Base-by-base conservation (phyloP, 2,329 filamentous ascomycete species). In the Sarocladiaceae sp. region DNA sequence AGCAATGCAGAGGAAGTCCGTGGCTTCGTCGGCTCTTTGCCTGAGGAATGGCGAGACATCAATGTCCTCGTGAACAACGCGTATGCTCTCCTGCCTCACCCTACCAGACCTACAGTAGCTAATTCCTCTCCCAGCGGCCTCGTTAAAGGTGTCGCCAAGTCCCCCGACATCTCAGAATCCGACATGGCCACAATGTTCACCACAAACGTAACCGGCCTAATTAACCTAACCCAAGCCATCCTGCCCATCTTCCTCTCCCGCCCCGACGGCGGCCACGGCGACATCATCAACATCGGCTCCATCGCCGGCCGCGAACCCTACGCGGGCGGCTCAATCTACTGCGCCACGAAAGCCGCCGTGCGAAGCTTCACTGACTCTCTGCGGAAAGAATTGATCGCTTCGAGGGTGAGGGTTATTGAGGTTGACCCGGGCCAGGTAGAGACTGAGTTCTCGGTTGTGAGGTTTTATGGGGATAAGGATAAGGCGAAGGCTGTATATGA, bases 31-130 rank as follows among this genome's bases (percentile, higher is more conserved):
- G 72, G 71, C 1, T 79, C 76, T 36, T 71, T 97, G 61, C 92
- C 93, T 0, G 82, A 84, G 55, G 92, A 91, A 65, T 97, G 90
- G 74, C 83, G 80, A 67, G 83, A 90, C 23, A 87, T 97, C 58
- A 83, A 97, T 67, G 80, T 97, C 2, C 73, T 99, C 54, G 90
- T 99, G 23, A 99, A 99, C 74, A 97, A 97, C 77, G 93, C 93
- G 90, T 95, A 70, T 67, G 87, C 8, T 76, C 18, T 40, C 28
- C 13, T 18, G 10, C 10, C 25, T 29, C 4, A 12, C 40, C 7
- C 22, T 29, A 12, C 40, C 29, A 10, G 8, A 33, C 10, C 8
- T 15, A 33, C 29, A 15, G 29, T 33, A 33, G 29, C 29, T 33
- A 33, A 33, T 15, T 15, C 8, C 29, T 33, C 29, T 33, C 29